These are phyloP conservation scores for Pythium dissimile DNA, from an alignment of 352 stramenopile genomes.

Conservation along the genomic window DNA sequence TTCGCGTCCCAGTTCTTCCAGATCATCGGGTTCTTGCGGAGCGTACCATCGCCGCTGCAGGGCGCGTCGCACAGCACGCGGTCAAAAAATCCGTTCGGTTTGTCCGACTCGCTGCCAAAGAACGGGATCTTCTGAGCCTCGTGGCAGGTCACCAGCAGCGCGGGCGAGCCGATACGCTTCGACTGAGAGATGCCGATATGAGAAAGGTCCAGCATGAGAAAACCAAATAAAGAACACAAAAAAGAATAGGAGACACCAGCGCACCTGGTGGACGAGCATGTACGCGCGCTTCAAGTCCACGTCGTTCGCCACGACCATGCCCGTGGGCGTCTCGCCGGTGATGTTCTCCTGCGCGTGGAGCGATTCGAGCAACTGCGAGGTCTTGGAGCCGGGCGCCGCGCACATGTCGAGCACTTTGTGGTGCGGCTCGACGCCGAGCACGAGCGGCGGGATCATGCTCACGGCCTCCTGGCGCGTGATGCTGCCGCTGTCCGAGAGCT, in stretches of 20 bases:
- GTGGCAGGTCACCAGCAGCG: slow-evolving; percentile 94
- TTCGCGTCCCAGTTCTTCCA: slow-evolving; percentile 93
- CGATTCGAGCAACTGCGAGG: slow-evolving; percentile 96
- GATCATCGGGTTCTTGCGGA: slow-evolving; percentile 97
- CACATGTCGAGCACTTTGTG: slow-evolving; percentile 98
- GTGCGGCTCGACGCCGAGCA: slow-evolving; percentile 93
- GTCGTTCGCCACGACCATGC: slow-evolving; percentile 97
- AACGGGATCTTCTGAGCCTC: slow-evolving; percentile 96
- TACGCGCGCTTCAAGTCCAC: slow-evolving; percentile 96
- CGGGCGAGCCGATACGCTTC: slow-evolving; percentile 94
- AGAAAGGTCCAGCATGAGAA: too few relatives aligned
- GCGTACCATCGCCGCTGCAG: slow-evolving; percentile 97
- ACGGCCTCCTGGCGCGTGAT: slow-evolving; percentile 98
- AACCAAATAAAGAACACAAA: slow-evolving; percentile 4
- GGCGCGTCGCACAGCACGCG: slow-evolving; percentile 98
- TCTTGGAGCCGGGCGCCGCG: slow-evolving; percentile 98
- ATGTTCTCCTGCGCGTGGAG: slow-evolving; percentile 80
- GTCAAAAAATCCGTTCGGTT: slow-evolving; percentile 92
- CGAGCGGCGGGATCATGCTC: slow-evolving; percentile 98
- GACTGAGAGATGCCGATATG: slow-evolving; percentile 41
- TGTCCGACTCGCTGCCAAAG: slow-evolving; percentile 57
- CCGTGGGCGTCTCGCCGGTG: slow-evolving; percentile 77
- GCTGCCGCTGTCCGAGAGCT: slow-evolving; percentile 90
- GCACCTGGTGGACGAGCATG: slow-evolving; percentile 96
- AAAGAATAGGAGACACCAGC: slow-evolving; percentile 2